Conservation (phyloP, 345 rosid species). For the Syzygium oleosum region DNA sequence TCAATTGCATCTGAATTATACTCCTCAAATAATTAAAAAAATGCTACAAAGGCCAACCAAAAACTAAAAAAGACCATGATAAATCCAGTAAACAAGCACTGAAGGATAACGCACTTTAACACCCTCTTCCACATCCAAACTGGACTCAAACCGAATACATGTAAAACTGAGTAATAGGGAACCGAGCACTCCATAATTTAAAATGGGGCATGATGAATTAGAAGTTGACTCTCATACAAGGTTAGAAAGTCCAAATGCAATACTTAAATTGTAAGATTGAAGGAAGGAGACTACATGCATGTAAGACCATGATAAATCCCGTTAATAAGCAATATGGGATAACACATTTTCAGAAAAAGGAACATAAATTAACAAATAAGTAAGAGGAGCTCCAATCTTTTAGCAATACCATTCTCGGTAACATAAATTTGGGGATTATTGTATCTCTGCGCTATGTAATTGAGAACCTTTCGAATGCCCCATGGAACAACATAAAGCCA, state of each 20-base stretch:
- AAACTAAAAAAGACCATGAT: neutral
- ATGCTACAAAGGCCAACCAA: neutral
- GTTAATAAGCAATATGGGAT: neutral
- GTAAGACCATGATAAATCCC: neutral
- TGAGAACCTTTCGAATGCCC: constrained; percentile 74
- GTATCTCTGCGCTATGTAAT: constrained; percentile 51
- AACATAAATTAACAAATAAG: neutral
- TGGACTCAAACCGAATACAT: neutral
- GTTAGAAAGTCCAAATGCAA: neutral
- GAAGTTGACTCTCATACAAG: neutral
- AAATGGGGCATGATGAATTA: neutral
- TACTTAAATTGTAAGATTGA: neutral
- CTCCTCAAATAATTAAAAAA: neutral
- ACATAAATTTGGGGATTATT: constrained; percentile 54
- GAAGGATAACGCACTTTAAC: neutral
- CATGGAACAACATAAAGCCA: constrained; percentile 92
- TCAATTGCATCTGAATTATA: neutral
- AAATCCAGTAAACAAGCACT: neutral
- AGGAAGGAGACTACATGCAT: neutral
- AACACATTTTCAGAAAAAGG: neutral
- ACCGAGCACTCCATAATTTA: neutral
- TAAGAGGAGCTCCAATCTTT: neutral
- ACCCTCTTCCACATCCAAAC: neutral
- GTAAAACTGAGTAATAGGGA: neutral
- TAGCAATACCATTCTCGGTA: constrained; percentile 70